Evolutionary conservation across 2,329 filamentous ascomycete species (phyloP), one percentile per base, ranked within the genome.

Genomic region (Sporothrix euskadiensis): DNA sequence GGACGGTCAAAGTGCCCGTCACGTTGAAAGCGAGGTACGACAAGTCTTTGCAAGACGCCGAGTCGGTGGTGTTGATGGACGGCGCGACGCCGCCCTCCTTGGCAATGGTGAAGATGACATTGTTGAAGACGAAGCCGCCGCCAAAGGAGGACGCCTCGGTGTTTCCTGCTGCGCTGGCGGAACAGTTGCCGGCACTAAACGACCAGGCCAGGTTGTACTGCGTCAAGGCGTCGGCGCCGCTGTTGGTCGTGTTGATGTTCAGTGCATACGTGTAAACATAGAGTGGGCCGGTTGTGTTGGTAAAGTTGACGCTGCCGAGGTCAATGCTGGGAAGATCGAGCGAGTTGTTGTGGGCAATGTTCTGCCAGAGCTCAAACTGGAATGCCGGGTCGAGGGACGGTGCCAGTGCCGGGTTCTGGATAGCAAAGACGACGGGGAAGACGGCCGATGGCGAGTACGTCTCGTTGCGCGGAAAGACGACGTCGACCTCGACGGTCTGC

Each of bases 381-480:
- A 77, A 71, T 10, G 1, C 4, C 2, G 74, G 74, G 10, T 75
- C 59, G 35, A 78, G 74, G 30, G 73, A 26, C 19, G 71, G 30
- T 10, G 75, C 77, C 19, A 77, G 73, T 26, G 71, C 12, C 39
- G 77, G 66, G 71, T 80, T 79, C 71, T 77, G 77, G 8, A 80
- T 44, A 0, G 78, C 79, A 63, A 80, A 78, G 22, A 81, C 74
- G 44, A 80, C 70, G 68, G 80, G 79, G 70, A 80, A 79, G 3
- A 71, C 32, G 14, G 74, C 57, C 1, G 75, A 72, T 1, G 78
- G 78, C 75, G 74, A 77, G 44, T 80, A 80, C 10, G 78, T 80
- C 63, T 77, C 77, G 75, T 80, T 80, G 73, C 78, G 80, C 0
- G 79, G 79, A 74, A 80, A 81, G 56, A 80, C 73, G 9, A 80